These are phyloP conservation scores for Penicillium sp. DNA, from an alignment of 2,329 filamentous ascomycete species.

Conservation along the genomic window DNA sequence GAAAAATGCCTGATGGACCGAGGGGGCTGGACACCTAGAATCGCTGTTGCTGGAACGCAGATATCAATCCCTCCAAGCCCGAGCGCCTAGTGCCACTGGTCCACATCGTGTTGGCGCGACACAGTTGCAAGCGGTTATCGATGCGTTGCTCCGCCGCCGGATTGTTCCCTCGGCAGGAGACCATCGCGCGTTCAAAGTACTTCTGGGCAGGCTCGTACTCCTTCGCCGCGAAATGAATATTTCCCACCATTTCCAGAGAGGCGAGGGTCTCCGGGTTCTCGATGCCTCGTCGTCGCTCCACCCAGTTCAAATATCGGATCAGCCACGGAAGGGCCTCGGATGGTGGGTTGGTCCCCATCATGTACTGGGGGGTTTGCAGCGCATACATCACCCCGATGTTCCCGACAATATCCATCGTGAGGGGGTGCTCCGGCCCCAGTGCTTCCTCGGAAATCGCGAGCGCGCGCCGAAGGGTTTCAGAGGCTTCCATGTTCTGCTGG, in stretches of 20 bases:
- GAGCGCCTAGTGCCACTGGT: slow-evolving; percentile 10
- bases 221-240: slow-evolving; percentile 24
- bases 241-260: slow-evolving; percentile 28
- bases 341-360: slow-evolving; percentile 9
- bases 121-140: slow-evolving; percentile 27
- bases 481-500: slow-evolving; percentile 25
- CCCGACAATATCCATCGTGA: slow-evolving; percentile 33
- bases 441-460: slow-evolving; percentile 33
- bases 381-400: slow-evolving; percentile 36
- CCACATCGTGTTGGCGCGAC: slow-evolving; percentile 28
- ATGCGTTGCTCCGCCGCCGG: slow-evolving; percentile 16
- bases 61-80: slow-evolving; percentile 25
- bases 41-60: slow-evolving; percentile 26
- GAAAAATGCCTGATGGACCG: too few relatives aligned
- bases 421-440: slow-evolving; percentile 29
- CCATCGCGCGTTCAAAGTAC: slow-evolving; percentile 32
- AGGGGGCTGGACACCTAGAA: not conserved
- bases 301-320: slow-evolving; percentile 33
- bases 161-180: slow-evolving; percentile 15
- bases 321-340: slow-evolving; percentile 33
- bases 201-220: slow-evolving; percentile 31
- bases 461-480: slow-evolving; percentile 35
- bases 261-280: slow-evolving; percentile 27
- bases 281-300: slow-evolving; percentile 26
- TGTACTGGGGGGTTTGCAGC: slow-evolving; percentile 14